Evolutionary conservation across 108 stramenopile species (phyloP), one percentile per base, ranked within the genome.

Genomic region (Aurantiochytrium sp.): DNA sequence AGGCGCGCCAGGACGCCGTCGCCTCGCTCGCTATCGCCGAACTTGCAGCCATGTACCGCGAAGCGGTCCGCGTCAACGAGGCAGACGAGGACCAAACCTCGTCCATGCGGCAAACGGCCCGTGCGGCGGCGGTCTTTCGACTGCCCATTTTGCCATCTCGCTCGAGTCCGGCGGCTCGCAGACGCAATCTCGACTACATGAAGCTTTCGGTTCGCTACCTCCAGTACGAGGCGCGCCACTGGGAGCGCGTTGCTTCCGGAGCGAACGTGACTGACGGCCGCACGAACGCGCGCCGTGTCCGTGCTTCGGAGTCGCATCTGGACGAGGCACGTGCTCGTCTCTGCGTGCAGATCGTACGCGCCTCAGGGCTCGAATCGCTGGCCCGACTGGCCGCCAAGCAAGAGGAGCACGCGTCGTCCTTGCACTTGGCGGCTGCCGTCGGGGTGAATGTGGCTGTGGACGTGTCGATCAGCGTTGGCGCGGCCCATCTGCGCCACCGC

Each of bases 361-460:
- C 24, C 21, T 27, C n/a, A 48, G 73, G 45, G 6, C 39, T 81
- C 10, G 42, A 81, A 24, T 24, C 15, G 17, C 73, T 81, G 8
- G 73, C 73, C 21, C 73, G 73, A 6, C 19, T 81, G 21, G 73
- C 73, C 24, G 73, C 73, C 27, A 41, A 81, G 45, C 73, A 81
- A 1, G 39, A 41, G 42, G 39, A 27, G 17, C 10, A 42, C 36
- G 45, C 39, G 8, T 48, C 42, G 6, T 81, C 30, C 8, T 22
- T 81, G 45, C 45, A 81, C 24, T 48, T 81, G 42, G 39, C 73
- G 21, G 73, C 73, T 41, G 73, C 73, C 12, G 73, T 81, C 24
- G 73, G 73, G 10, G 73, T 81, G 36, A 81, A 81, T 81, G 42
- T 24, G 32, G 8, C 19, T 3, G 73, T 81, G 6, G 45, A 48